phyloP scores from a whole-genome alignment of 2,329 filamentous ascomycete species.

The Apiospora pterosperma region DNA sequence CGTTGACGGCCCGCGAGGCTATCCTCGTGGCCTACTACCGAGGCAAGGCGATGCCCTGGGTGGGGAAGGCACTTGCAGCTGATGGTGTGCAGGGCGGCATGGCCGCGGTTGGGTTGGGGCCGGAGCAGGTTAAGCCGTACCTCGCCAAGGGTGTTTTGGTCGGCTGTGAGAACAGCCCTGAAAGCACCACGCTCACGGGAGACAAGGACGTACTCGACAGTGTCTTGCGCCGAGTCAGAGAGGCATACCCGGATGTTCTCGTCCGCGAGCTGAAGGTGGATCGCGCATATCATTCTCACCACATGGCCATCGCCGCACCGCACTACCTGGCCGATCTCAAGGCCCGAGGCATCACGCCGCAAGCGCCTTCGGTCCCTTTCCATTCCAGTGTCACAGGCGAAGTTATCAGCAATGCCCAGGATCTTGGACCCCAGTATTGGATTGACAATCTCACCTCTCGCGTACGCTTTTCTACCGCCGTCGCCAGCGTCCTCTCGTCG shows the following conservation, averaged over 20 bases:
- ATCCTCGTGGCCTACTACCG: constrained; percentile 27
- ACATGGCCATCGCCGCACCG: background rate
- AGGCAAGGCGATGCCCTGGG: too few species aligned
- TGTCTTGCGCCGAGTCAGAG: background rate
- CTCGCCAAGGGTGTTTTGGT: background rate
- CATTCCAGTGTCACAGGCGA: background rate
- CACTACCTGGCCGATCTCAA: background rate
- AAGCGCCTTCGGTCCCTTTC: background rate
- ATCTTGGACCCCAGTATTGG: background rate
- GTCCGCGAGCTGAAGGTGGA: background rate
- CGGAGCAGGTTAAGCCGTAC: constrained; percentile 15
- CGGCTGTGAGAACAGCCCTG: background rate
- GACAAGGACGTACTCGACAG: background rate
- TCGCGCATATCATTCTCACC: background rate
- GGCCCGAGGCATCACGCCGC: background rate
- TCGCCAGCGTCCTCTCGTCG: background rate
- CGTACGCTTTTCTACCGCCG: background rate
- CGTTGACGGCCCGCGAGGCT: constrained; percentile 34
- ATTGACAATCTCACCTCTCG: background rate
- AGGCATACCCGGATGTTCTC: background rate
- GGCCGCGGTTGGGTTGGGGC: constrained; percentile 28
- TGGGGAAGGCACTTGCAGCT: constrained; percentile 36
- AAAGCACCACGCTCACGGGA: background rate
- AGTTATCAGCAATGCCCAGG: background rate
- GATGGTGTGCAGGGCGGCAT: constrained; percentile 25